phyloP scores from a whole-genome alignment of 768 basidiomycete species.

The Lactifluus pinguis region DNA sequence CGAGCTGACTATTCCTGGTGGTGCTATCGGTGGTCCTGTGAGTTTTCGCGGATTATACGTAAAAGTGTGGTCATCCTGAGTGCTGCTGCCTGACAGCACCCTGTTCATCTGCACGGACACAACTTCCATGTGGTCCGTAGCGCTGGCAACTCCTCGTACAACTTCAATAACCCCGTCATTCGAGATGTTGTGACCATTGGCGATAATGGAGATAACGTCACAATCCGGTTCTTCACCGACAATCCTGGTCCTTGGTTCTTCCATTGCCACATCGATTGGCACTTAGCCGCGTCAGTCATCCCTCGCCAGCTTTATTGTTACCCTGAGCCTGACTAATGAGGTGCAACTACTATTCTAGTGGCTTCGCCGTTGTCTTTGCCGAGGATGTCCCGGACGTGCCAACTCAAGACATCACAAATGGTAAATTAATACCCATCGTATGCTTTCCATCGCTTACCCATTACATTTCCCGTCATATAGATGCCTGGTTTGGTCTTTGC shows the following conservation, averaged over 20 bases:
- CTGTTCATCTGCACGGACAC: slow-evolving; percentile 17
- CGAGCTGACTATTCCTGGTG: slow-evolving; percentile 40
- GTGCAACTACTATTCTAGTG: background rate
- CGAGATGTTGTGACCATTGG: slow-evolving; percentile 21
- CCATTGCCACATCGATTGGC: slow-evolving; percentile 27
- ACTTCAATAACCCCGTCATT: slow-evolving; percentile 17
- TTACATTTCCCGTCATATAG: background rate
- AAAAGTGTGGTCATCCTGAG: background rate
- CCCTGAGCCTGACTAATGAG: background rate
- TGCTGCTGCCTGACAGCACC: background rate
- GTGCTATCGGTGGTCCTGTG: slow-evolving; percentile 26
- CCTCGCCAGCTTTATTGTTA: background rate
- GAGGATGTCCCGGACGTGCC: background rate
- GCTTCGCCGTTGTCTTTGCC: background rate
- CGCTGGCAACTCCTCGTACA: slow-evolving; percentile 10
- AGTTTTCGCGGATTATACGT: background rate
- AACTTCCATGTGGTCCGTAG: slow-evolving; percentile 18
- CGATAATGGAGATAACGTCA: slow-evolving; percentile 4
- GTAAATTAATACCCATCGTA: background rate
- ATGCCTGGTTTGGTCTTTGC: background rate
- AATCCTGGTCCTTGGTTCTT: slow-evolving; percentile 25
- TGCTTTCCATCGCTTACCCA: background rate
- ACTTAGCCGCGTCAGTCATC: slow-evolving; percentile 13
- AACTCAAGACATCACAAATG: background rate
- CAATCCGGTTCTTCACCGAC: slow-evolving; percentile 25